Conservation (phyloP, 257 asterid species). For the Salvia miltiorrhiza region DNA sequence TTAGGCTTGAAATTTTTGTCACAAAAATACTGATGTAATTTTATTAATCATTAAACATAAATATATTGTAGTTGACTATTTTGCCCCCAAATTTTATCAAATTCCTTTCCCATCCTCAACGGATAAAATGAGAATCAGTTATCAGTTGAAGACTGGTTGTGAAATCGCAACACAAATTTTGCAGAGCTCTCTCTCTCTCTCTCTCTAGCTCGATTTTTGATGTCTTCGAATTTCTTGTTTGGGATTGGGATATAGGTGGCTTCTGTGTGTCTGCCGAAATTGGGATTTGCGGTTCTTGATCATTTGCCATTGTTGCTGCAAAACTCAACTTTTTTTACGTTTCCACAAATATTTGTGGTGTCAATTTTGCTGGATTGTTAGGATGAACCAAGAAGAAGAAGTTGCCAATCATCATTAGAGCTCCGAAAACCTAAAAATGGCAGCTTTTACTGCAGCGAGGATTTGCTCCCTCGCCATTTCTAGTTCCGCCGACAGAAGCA, state of each 20-base stretch:
- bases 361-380: conserved; percentile 4
- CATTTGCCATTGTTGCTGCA: background rate
- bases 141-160: background rate
- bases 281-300: background rate
- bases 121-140: conserved; percentile 17
- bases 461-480: conserved; percentile 28
- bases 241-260: background rate
- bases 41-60: too few relatives aligned
- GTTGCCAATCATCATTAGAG: conserved; percentile 8
- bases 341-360: background rate
- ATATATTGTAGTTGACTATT: background rate
- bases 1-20: too few relatives aligned
- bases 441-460: conserved; percentile 31
- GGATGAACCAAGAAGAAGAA: conserved; percentile 21
- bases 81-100: background rate
- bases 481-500: conserved; percentile 19
- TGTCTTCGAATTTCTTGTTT: background rate
- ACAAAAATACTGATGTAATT: too few relatives aligned
- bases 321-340: background rate
- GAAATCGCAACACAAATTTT: background rate
- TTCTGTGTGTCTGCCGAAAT: background rate
- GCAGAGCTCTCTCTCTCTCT: background rate
- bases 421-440: conserved; percentile 21
- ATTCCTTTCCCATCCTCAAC: conserved; percentile 7
- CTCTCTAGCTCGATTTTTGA: background rate